Percentiles rank a stretch among this genome's conserved stretches.
phyloP scores from a whole-genome alignment of 495 filamentous ascomycete species.

The Tuber calosporum region DNA sequence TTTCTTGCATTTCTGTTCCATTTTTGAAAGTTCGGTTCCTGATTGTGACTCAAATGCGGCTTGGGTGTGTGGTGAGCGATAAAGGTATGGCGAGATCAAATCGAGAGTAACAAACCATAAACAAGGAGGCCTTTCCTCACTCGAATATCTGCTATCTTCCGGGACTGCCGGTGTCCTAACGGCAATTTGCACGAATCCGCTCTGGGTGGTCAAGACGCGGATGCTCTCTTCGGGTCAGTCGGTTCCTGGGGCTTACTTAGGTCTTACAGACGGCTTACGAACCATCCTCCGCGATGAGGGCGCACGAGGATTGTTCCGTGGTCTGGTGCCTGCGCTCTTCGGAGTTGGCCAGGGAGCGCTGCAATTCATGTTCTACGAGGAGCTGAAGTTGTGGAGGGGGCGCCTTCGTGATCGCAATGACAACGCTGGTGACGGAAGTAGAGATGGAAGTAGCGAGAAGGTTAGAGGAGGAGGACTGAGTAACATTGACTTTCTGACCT shows the following conservation, averaged over 20 bases:
- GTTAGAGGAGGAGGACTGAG: slow-evolving; percentile 47
- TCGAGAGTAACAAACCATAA: slow-evolving; percentile 32
- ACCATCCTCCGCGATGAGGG: slow-evolving; percentile 65
- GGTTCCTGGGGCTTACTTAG: slow-evolving; percentile 64
- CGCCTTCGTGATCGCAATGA: slow-evolving; percentile 19
- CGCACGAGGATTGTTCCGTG: slow-evolving; percentile 69
- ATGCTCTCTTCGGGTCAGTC: slow-evolving; percentile 78
- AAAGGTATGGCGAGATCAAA: slow-evolving; percentile 42
- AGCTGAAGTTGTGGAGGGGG: slow-evolving; percentile 57
- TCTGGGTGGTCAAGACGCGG: slow-evolving; percentile 97
- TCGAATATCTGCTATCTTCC: slow-evolving; percentile 78
- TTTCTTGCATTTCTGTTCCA: neutral
- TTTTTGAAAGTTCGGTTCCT: slow-evolving; percentile 24
- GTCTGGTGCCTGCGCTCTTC: slow-evolving; percentile 70
- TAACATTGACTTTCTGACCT: slow-evolving; percentile 67
- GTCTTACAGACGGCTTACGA: slow-evolving; percentile 59
- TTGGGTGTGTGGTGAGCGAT: slow-evolving; percentile 2
- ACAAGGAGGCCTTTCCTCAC: slow-evolving; percentile 50
- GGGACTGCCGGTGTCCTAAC: slow-evolving; percentile 66
- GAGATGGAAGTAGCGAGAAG: slow-evolving; percentile 29
- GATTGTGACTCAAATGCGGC: slow-evolving; percentile 30
- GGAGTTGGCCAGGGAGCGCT: slow-evolving; percentile 93
- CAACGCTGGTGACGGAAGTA: slow-evolving; percentile 13
- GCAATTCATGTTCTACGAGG: slow-evolving; percentile 93
- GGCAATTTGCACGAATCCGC: slow-evolving; percentile 79